A percentile compares a stretch with the other conserved stretches of the same genome.
Evolutionary conservation across 345 rosid species (phyloP).

Genomic region (Melaleuca alternifolia): DNA sequence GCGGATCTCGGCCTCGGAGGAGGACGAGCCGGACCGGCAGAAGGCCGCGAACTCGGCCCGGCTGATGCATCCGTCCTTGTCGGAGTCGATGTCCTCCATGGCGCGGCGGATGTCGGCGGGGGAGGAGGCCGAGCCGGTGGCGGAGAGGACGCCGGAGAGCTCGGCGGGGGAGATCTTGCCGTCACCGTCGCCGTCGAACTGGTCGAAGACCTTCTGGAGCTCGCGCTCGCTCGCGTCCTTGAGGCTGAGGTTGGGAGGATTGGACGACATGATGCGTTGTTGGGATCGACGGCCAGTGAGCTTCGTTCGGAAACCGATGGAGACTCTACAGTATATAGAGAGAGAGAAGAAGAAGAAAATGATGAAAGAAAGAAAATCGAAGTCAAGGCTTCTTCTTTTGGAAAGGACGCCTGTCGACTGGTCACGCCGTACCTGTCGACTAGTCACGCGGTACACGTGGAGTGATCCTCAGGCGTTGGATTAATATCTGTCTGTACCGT

Average conservation of each 20-base stretch:
- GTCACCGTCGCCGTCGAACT: conserved; percentile 28
- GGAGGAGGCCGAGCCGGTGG: conserved; percentile 21
- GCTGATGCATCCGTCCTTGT: conserved; percentile 26
- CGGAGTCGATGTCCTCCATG: conserved; percentile 29
- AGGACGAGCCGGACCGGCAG: conserved; percentile 12
- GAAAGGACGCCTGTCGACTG: too few species aligned
- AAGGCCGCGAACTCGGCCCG: conserved; percentile 20
- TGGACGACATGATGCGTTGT: not conserved
- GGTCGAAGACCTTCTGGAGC: conserved; percentile 17
- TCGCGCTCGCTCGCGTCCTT: not conserved
- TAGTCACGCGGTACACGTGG: too few species aligned
- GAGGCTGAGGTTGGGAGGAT: not conserved
- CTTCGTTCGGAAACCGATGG: not conserved
- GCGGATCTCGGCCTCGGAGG: conserved; percentile 10
- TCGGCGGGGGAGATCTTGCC: conserved; percentile 34
- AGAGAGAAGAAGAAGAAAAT: not conserved
- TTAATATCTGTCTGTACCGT: too few species aligned
- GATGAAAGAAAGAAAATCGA: too few species aligned
- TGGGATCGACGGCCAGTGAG: not conserved
- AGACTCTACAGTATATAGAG: not conserved
- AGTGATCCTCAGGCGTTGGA: too few species aligned
- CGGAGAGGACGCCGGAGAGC: conserved; percentile 17
- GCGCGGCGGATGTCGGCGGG: conserved; percentile 12
- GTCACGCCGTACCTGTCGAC: too few species aligned
- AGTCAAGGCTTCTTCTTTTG: too few species aligned